Percentiles rank a stretch among this genome's conserved stretches.
phyloP scores from a whole-genome alignment of 345 rosid species.

The Salix caprea region DNA sequence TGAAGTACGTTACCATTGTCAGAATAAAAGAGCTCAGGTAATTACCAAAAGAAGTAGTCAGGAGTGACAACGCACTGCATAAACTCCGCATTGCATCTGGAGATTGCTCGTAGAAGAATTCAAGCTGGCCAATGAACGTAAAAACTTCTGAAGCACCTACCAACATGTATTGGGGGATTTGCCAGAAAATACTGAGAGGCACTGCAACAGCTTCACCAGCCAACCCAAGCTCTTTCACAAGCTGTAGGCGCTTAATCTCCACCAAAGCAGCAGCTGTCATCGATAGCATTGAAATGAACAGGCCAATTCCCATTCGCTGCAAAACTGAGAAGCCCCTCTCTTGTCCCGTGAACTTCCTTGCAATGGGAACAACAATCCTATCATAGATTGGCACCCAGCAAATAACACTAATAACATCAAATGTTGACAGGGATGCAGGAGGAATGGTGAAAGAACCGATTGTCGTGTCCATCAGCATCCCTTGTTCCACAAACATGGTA shows the following conservation, averaged over 20 bases:
- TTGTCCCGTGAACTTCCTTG: constrained; percentile 72
- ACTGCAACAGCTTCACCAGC: constrained; percentile 44
- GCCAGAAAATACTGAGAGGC: constrained; percentile 84
- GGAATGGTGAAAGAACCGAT: constrained; percentile 85
- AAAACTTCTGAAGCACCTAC: constrained; percentile 89
- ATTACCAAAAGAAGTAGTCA: constrained; percentile 71
- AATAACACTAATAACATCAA: constrained; percentile 73
- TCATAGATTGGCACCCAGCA: constrained; percentile 90
- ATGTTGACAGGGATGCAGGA: constrained; percentile 79
- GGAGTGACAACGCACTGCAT: constrained; percentile 71
- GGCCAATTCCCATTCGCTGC: constrained; percentile 92
- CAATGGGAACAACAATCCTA: constrained; percentile 64
- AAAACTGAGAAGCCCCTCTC: constrained; percentile 85
- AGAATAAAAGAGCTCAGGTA: constrained; percentile 83
- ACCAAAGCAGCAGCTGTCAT: constrained; percentile 84
- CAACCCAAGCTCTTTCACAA: constrained; percentile 74
- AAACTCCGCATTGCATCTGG: constrained; percentile 94
- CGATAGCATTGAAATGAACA: constrained; percentile 62
- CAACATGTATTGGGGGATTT: constrained; percentile 80
- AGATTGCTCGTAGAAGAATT: constrained; percentile 92
- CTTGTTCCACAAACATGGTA: constrained; percentile 92
- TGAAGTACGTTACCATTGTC: constrained; percentile 63
- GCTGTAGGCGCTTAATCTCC: constrained; percentile 58
- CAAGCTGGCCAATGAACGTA: constrained; percentile 72
- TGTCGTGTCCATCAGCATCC: constrained; percentile 74